A percentile compares a stretch with the other conserved stretches of the same genome.
Conservation (phyloP, 2,329 filamentous ascomycete genomes). For the Xylaria sp. region DNA sequence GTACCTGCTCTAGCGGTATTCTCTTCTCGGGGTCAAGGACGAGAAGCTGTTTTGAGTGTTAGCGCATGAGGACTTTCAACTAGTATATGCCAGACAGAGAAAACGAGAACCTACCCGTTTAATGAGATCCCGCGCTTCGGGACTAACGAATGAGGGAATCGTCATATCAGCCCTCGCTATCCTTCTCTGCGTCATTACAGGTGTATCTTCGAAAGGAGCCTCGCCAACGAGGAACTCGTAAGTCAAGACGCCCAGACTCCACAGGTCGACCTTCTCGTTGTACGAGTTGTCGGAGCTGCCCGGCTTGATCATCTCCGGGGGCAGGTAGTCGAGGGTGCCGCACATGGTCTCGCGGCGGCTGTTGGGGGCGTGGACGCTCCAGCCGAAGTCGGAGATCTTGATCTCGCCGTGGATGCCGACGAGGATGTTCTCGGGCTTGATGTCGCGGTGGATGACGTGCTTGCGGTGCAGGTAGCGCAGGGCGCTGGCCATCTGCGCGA, state of each 20-base stretch:
- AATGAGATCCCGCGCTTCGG: slow-evolving; percentile 91
- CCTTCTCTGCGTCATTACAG: slow-evolving; percentile 90
- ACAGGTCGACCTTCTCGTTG: slow-evolving; percentile 94
- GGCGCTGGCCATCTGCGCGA: slow-evolving; percentile 90
- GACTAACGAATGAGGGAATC: slow-evolving; percentile 87
- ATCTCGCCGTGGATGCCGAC: slow-evolving; percentile 97
- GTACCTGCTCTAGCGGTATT: slow-evolving; percentile 87
- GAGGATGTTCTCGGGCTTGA: slow-evolving; percentile 97
- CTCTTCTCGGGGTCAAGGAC: slow-evolving; percentile 95
- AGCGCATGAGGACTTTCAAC: slow-evolving; percentile 14
- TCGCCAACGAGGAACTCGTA: slow-evolving; percentile 98
- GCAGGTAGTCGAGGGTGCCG: slow-evolving; percentile 95
- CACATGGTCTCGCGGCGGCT: slow-evolving; percentile 95
- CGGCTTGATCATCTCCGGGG: slow-evolving; percentile 94
- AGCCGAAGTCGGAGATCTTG: slow-evolving; percentile 98
- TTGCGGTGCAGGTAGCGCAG: slow-evolving; percentile 93
- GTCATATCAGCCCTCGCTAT: slow-evolving; percentile 93
- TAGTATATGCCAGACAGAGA: background rate
- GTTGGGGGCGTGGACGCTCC: slow-evolving; percentile 97
- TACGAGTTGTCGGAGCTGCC: slow-evolving; percentile 88
- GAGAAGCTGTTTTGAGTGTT: slow-evolving; percentile 69
- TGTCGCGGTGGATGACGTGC: slow-evolving; percentile 96
- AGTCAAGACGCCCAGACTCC: slow-evolving; percentile 93
- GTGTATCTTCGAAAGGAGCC: slow-evolving; percentile 96
- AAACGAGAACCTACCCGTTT: slow-evolving; percentile 73